Percentiles rank a stretch among this genome's conserved stretches.
Evolutionary conservation across 306 rosid species (phyloP).

Genomic region (Citrullus mucosospermus): DNA sequence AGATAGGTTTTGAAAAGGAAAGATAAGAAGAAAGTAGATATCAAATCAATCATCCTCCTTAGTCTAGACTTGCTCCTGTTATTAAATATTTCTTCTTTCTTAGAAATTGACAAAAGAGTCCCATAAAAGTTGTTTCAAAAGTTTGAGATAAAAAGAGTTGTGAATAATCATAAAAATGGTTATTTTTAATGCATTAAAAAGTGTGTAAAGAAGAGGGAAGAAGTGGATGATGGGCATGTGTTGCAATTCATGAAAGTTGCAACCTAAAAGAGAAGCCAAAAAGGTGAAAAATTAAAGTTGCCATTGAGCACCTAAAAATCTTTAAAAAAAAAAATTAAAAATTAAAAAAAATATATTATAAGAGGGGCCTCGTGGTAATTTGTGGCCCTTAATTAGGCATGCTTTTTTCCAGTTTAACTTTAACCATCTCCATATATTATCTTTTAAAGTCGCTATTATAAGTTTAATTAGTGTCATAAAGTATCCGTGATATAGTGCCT

Average conservation of each 20-base stretch:
- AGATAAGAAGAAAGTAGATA: not conserved
- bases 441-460: not conserved
- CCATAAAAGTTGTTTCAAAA: not conserved
- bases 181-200: not conserved
- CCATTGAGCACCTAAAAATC: not conserved
- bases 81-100: not conserved
- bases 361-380: not conserved
- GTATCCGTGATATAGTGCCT: not conserved
- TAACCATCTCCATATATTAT: not conserved
- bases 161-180: not conserved
- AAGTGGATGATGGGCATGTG: not conserved
- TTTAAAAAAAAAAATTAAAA: too few species aligned
- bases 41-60: not conserved
- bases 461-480: not conserved
- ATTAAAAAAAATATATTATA: too few species aligned
- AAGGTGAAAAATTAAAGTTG: not conserved
- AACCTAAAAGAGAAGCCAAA: constrained; percentile 1
- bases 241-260: constrained; percentile 5
- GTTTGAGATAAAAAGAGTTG: not conserved
- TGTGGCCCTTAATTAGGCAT: not conserved
- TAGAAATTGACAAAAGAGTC: not conserved
- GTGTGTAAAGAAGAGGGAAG: not conserved
- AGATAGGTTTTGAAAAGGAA: not conserved
- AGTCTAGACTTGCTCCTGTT: not conserved
- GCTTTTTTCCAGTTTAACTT: not conserved